These are phyloP conservation scores for Physaria fendleri DNA, from an alignment of 345 rosid species.

Conservation along the genomic window DNA sequence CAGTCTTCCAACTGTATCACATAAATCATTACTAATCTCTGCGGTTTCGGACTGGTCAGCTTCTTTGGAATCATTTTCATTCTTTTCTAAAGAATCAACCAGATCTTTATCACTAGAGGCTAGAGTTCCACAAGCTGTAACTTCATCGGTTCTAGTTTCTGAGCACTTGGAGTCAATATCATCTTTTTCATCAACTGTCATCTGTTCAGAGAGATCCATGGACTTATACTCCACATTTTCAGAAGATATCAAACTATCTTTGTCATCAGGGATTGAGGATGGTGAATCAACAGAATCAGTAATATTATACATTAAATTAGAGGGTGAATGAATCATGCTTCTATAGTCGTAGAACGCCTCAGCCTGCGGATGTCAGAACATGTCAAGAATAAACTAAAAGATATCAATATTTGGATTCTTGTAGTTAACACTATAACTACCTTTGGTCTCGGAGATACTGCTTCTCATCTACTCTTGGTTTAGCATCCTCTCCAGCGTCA, in stretches of 20 bases:
- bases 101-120: conserved; percentile 11
- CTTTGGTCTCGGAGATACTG: too few relatives aligned
- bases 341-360: conserved; percentile 27
- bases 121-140: conserved; percentile 2
- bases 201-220: conserved; percentile 15
- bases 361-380: conserved; percentile 22
- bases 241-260: conserved; percentile 24
- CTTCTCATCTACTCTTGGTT: conserved; percentile 11
- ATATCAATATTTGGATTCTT: neutral
- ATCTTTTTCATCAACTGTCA: conserved; percentile 25
- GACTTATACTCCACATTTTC: conserved; percentile 25
- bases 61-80: conserved; percentile 16
- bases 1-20: neutral
- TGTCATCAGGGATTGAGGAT: conserved; percentile 13
- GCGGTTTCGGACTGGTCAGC: conserved; percentile 1
- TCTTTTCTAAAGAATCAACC: conserved; percentile 18
- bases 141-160: conserved; percentile 19
- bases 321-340: conserved; percentile 18
- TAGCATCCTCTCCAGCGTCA: neutral
- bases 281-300: conserved; percentile 18
- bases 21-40: conserved; percentile 7
- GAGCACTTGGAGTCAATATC: conserved; percentile 9
- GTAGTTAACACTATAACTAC: too few relatives aligned
- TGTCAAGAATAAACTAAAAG: conserved; percentile 7
- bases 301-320: conserved; percentile 1